Evolutionary conservation across 495 filamentous ascomycete species (phyloP), one percentile per base, ranked within the genome.

Genomic region (Xylaria intraflava): DNA sequence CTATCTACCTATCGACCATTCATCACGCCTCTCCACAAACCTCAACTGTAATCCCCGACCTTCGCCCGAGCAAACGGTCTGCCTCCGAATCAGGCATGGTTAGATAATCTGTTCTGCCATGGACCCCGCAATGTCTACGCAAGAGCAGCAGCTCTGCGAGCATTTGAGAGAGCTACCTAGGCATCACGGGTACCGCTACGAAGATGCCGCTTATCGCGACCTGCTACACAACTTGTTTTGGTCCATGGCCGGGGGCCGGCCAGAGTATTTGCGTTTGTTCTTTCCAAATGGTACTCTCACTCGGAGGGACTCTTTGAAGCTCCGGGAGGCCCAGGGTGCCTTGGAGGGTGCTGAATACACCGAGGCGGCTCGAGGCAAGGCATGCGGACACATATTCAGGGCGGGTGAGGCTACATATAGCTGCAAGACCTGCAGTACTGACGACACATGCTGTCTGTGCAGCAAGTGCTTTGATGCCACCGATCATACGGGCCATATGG

Each of bases 301-400:
- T 3, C 81, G 85, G 2, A 61, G 61, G 26, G 76, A 75, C n/a
- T 66, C 68, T 12, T 88, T 90, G 83, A 90, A 84, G 62, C 73
- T 97, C 26, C 77, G 84, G 33, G 81, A 85, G 49, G 90, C 90
- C 19, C 94, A 96, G 64, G 93, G 92, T n/a, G 87, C 89, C 8
- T 76, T 86, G 42, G 91, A 95, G 59, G 93, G 93, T 10, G 89
- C 92, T 3, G 93, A 98, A 66, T 98, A 97, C 68, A 94, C 88
- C 45, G 88, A 89, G 56, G 86, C 86, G 27, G 93, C 94, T 40
- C 81, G 91, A 60, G 93, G 93, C 45, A 95, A 92, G 67, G 83
- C 88, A n/a, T 98, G 93, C 65, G 93, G 93, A 7, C 93, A 98
- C 73, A 97, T 98, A 56, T 94, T 97, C 76, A 86, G 88, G 67